Evolutionary conservation across 1,284 basidiomycete species (phyloP), one percentile per base, ranked within the genome.

Genomic region (Malassezia vespertilionis): DNA sequence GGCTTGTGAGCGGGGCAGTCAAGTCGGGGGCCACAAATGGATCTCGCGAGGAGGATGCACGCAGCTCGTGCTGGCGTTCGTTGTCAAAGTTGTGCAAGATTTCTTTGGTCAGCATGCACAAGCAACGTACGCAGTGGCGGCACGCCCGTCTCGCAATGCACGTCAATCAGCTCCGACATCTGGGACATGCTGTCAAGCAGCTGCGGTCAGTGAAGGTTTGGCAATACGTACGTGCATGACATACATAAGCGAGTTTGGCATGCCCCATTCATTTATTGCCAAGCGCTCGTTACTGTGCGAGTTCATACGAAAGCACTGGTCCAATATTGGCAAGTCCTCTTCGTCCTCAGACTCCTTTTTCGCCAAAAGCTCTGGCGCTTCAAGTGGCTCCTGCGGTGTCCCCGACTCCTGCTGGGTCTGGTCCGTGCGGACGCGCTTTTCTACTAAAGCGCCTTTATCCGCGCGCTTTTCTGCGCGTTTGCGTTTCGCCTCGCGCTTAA

Each of bases 121-220:
- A 5, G 31, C 5, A 9, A 32, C 31, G 31, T 15, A 32, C 31
- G 12, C 7, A 32, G 5, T 7, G 41, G 41, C 3, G 32, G n/a
- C 33, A 2, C 41, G 41, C 2, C 41, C 41, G n/a, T 43, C 41
- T 3, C 4, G 11, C 6, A 43, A 11, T 43, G 33, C 27, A 43
- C 35, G 12, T 43, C 41, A 17, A 43, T 43, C 22, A 43, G 41
- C 3, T 33, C 32, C 27, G 24, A 18, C 1, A 43, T 21, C 10
- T 17, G 31, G 4, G 15, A 8, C 5, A 43, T 20, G 14, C 41
- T 34, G 34, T 43, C 23, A 14, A 23, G 2, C 4, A 41, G 14
- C 31, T 41, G 39, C 27, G n/a, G 40, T 41, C n/a, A 33, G 28
- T 20, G 14, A 10, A 27, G 8, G 27, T n/a, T 28, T 14, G 8